Evolutionary conservation across 495 filamentous ascomycete genomes (phyloP), one percentile per base, ranked within the genome.

Genomic region (Parathielavia appendiculata): DNA sequence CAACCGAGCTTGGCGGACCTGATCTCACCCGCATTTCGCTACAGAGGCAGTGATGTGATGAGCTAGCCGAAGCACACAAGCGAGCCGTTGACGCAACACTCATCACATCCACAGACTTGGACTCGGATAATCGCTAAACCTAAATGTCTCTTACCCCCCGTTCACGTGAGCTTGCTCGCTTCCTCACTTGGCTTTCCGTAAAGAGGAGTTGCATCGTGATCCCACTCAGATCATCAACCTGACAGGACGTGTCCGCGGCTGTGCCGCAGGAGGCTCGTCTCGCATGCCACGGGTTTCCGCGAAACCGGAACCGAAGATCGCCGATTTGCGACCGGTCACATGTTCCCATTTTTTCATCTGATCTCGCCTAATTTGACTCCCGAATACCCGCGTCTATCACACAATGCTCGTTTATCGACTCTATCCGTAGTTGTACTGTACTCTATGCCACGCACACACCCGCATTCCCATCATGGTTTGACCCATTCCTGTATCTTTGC

Each of bases 261-360:
- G 20, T 48, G 40, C n/a, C 36, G 44, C 55, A 36, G 47, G 17
- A 53, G 53, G 39, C 14, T 57, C 59, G 58, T 58, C 50, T 60
- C 64, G 64, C 56, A 43, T 49, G 45, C 35, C 30, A 55, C 57
- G 43, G 35, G 43, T 43, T 62, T 32, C 63, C 57, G 40, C 59
- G 56, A 66, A 63, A 61, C 63, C 66, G 63, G 64, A 65, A 69
- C 61, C 59, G 53, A 41, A 43, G 38, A 54, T 56, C 12, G 39
- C 35, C 53, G 38, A 38, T 35, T 46, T 63, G 60, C 59, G 60
- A 64, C 53, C 34, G 35, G 53, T 60, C 58, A 59, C 40, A 51
- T 57, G 49, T 52, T 57, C 11, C 32, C 20, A 16, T 14, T 30
- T 16, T 14, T 34, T 36, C 26, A 45, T 34, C 45, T 16, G 36